Evolutionary conservation across 192 early-diverging fungal genomes (phyloP).

Genomic region (Coemansia sp.): DNA sequence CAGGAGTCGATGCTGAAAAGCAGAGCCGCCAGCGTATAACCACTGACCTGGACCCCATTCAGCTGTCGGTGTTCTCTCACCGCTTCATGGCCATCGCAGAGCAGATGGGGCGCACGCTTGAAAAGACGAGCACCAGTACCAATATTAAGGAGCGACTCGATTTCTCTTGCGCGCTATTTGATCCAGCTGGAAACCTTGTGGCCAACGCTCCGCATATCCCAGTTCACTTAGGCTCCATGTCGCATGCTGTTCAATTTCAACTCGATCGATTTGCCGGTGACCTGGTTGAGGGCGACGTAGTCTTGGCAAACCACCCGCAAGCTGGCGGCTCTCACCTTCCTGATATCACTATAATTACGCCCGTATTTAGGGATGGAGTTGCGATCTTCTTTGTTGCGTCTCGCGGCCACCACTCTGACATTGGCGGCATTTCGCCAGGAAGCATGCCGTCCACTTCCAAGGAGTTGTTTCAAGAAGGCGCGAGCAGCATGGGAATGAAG

Average conservation of each 20-base stretch:
- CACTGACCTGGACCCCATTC: slow-evolving; percentile 82
- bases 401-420: slow-evolving; percentile 92
- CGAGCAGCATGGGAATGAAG: slow-evolving; percentile 85
- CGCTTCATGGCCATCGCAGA: slow-evolving; percentile 98
- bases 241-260: slow-evolving; percentile 93
- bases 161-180: slow-evolving; percentile 97
- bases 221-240: slow-evolving; percentile 93
- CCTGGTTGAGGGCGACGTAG: slow-evolving; percentile 88
- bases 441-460: slow-evolving; percentile 94
- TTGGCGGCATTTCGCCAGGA: slow-evolving; percentile 83
- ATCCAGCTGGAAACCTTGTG: slow-evolving; percentile 79
- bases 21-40: slow-evolving; percentile 9
- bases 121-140: slow-evolving; percentile 93
- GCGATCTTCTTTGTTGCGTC: slow-evolving; percentile 96
- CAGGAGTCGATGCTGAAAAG: not conserved
- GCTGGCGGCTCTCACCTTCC: slow-evolving; percentile 96
- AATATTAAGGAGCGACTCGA: slow-evolving; percentile 99
- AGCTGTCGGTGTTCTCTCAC: slow-evolving; percentile 90
- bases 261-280: slow-evolving; percentile 69
- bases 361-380: slow-evolving; percentile 73
- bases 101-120: slow-evolving; percentile 94
- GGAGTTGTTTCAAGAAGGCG: slow-evolving; percentile 95
- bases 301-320: slow-evolving; percentile 94
- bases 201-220: slow-evolving; percentile 91
- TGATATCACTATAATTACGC: slow-evolving; percentile 96